Evolutionary conservation across 306 rosid genomes (phyloP).

Genomic region (Myrica gale): DNA sequence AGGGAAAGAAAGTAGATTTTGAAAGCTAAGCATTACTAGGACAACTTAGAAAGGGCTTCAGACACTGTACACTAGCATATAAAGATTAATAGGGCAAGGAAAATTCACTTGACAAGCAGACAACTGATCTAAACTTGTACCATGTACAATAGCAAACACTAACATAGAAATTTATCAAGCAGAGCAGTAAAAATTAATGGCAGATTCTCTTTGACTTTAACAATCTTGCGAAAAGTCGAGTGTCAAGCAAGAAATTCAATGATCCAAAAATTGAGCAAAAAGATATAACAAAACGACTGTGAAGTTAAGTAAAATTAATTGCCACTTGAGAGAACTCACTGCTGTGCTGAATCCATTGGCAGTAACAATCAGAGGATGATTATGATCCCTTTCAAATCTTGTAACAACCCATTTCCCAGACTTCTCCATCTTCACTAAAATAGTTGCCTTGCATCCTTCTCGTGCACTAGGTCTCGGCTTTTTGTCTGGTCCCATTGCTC

Average conservation of each 20-base stretch:
- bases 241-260: neutral
- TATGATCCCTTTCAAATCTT: constrained; percentile 82
- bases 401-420: constrained; percentile 91
- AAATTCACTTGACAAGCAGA: neutral
- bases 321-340: constrained; percentile 49
- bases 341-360: constrained; percentile 68
- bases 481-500: constrained; percentile 54
- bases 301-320: constrained; percentile 2
- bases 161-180: neutral
- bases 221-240: neutral
- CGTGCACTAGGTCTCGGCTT: constrained; percentile 81
- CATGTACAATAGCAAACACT: neutral
- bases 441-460: constrained; percentile 94
- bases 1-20: neutral
- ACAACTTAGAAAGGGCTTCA: neutral
- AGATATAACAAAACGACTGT: neutral
- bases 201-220: neutral
- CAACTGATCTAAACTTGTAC: neutral
- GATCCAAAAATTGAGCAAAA: neutral
- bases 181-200: neutral
- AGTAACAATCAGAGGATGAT: constrained; percentile 72
- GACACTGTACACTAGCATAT: neutral
- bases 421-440: constrained; percentile 85
- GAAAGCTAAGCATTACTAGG: neutral
- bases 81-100: neutral